Base-by-base conservation (phyloP, 179 eudicot genomes). In the Actinidia polygama region DNA sequence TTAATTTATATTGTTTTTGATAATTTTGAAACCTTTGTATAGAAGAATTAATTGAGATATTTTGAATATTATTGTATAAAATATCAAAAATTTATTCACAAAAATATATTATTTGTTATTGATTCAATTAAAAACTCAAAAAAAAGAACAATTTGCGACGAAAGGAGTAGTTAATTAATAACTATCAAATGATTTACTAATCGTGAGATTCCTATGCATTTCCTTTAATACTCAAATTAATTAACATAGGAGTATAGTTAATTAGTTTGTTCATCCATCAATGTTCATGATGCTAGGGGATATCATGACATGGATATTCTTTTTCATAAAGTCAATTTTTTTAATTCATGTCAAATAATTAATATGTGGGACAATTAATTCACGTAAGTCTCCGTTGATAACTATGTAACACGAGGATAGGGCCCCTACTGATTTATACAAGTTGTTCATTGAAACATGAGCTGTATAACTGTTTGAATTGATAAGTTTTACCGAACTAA, bases 191-290 rank as follows among this genome's bases (percentile, higher is more conserved):
- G n/a, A 51, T 49, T 36, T 36, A 54, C 40, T 6, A 10, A 77
- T 21, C 21, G 26, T 12, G 19, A 61, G 80, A 77, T 77, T 61
- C 80, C 55, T 40, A 21, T 46, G 69, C 55, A 77, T 62, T 30
- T 30, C 36, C 36, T 30, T 30, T 30, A 30, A 30, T 30, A 30
- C 36, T 30, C 36, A 30, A 30, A 30, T 30, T 30, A 30, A 30
- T 30, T 30, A 30, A 30, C 36, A 30, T 0, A 30, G 36, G 36
- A 30, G 36, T 30, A 30, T 30, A 30, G 36, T 66, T 9, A 64
- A 7, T 24, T 66, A 7, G 15, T 64, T 24, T 21, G 5, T 24
- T 23, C 40, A 66, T 26, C 70, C 8, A 24, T 4, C 12, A 64
- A 64, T 21, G 11, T 23, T 11, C 26, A 16, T 73, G 15, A 23